Evolutionary conservation across 179 eudicot genomes (phyloP).

Genomic region (Spergularia azorica): DNA sequence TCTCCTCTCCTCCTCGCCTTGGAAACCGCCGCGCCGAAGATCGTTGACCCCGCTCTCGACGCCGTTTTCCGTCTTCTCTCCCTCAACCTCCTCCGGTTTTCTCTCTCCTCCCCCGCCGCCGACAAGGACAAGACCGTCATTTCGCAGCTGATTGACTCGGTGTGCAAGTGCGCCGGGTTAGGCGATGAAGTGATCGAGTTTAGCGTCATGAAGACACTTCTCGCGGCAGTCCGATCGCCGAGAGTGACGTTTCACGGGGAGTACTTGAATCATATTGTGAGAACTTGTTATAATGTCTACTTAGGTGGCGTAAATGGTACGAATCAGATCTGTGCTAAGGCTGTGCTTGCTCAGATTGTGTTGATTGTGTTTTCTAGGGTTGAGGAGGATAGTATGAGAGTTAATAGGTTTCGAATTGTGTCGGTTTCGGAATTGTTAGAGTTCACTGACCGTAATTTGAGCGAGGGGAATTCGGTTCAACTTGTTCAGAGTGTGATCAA

Average conservation of each 20-base stretch:
- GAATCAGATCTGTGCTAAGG: constrained; percentile 93
- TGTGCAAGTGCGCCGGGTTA: constrained; percentile 56
- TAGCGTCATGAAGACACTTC: constrained; percentile 58
- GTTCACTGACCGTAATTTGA: constrained; percentile 84
- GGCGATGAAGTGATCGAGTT: constrained; percentile 73
- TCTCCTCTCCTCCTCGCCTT: constrained; percentile 70
- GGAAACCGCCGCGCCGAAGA: constrained; percentile 60
- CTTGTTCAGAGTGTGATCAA: constrained; percentile 71
- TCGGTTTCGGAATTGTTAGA: constrained; percentile 75
- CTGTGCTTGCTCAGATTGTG: constrained; percentile 91
- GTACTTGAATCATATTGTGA: constrained; percentile 63
- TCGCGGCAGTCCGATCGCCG: constrained; percentile 72
- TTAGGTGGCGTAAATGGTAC: constrained; percentile 84
- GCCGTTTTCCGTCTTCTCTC: constrained; percentile 62
- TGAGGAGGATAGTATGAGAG: constrained; percentile 61
- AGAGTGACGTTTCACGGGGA: constrained; percentile 61
- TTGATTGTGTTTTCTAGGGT: constrained; percentile 67
- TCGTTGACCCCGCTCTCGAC: constrained; percentile 78
- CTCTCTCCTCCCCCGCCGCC: constrained; percentile 36
- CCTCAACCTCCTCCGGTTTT: constrained; percentile 49
- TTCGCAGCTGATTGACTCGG: constrained; percentile 50
- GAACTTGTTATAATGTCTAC: constrained; percentile 86
- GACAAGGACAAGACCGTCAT: constrained; percentile 26
- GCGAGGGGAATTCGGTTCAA: constrained; percentile 87
- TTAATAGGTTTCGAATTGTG: constrained; percentile 38